Base-by-base conservation (phyloP, 257 asterid species). In the Penstemon eatonii region DNA sequence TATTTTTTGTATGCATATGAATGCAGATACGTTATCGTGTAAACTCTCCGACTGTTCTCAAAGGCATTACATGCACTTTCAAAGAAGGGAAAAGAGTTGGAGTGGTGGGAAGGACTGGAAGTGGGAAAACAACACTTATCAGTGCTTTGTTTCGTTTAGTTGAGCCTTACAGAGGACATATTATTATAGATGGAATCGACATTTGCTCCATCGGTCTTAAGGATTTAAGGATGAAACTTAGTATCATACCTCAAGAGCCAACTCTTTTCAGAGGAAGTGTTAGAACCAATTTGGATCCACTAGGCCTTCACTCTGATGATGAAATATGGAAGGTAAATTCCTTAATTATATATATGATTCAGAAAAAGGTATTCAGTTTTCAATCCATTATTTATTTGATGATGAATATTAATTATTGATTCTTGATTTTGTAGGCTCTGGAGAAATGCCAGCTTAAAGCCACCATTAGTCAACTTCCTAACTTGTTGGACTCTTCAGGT, bases 201-300 rank as follows among this genome's bases (percentile, higher is more conserved):
- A 82, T 88, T 60, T 91, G 89, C 77, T 74, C 83, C 11, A 85
- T 91, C 7, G 97, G 97, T 0, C 87, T 86, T 2, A 74, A 78
- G 71, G 97, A 91, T 82, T 77, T 88, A 36, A 79, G 96, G 75
- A 56, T 77, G 72, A 88, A 84, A 46, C 87, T 91, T 58, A 86
- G 95, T 72, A 86, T 91, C 18, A 91, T 91, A 40, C 96, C 97
- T 75, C 97, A 91, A 73, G 97, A 91, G 61, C 97, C 92, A 69
- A 88, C 97, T 41, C 85, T 91, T 54, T 89, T 91, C 60, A 79
- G 84, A 56, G 92, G 97, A 62, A 91, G 82, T 63, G 76, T 88
- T 43, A 71, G 95, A 60, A 79, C 89, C 10, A 91, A 88, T 79
- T 56, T 91, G 84, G 97, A 91, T 71, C 97, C 97, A 42, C 68